A percentile compares a stretch with the other conserved stretches of the same genome.
Conservation (phyloP, 306 rosid species). For the Cucumis cinereus region DNA sequence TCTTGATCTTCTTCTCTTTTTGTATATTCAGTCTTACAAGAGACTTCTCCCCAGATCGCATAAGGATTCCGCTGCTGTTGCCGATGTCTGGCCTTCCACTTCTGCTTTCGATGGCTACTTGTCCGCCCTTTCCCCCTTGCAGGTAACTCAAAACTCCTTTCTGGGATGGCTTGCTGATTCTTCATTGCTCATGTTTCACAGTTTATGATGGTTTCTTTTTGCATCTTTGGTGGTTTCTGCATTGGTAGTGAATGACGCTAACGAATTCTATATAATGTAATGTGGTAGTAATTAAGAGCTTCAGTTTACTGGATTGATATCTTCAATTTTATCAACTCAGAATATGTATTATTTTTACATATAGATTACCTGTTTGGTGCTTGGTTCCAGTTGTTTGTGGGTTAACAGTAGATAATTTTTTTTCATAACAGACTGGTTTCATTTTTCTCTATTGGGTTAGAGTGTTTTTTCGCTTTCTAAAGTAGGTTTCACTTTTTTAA, state of each 20-base stretch:
- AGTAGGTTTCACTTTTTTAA: background rate
- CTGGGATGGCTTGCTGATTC: background rate
- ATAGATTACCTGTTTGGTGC: background rate
- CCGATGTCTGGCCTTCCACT: slow-evolving; percentile 99
- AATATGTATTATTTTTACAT: background rate
- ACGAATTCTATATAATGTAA: background rate
- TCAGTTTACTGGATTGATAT: background rate
- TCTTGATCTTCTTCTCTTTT: slow-evolving; percentile 73
- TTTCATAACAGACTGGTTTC: background rate
- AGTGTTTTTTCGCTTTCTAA: background rate
- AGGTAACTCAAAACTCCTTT: slow-evolving; percentile 25
- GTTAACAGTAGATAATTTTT: background rate
- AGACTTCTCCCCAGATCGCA: slow-evolving; percentile 81
- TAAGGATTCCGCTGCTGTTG: slow-evolving; percentile 89
- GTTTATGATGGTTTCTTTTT: background rate
- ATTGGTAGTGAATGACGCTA: background rate
- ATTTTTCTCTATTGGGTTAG: background rate
- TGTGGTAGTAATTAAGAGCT: background rate
- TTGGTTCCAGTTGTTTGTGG: background rate
- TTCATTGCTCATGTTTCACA: background rate
- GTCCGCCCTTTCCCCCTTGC: slow-evolving; percentile 95
- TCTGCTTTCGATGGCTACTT: slow-evolving; percentile 96
- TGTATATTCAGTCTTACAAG: slow-evolving; percentile 92
- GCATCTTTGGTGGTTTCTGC: background rate
- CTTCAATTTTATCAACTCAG: background rate